Evolutionary conservation across 2,329 filamentous ascomycete species (phyloP).

Genomic region (Chaetothyriales sp.): DNA sequence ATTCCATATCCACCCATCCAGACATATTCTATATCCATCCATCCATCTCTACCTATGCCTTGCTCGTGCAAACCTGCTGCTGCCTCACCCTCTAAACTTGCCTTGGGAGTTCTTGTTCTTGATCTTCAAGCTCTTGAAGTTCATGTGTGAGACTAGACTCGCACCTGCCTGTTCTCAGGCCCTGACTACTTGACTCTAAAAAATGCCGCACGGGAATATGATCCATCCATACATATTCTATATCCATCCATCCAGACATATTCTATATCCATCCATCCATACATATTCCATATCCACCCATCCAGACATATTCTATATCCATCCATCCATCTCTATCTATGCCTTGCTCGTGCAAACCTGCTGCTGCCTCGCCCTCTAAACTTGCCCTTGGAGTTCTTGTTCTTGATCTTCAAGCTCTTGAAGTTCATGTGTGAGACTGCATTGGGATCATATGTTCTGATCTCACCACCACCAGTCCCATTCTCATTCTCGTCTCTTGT

Average conservation of each 20-base stretch:
- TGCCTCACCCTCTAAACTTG: conserved; percentile 23
- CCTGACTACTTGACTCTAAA: no score
- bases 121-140: conserved; percentile 36
- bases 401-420: conserved; percentile 33
- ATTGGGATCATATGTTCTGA: conserved; percentile 30
- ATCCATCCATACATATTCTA: no score
- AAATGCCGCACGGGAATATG: no score
- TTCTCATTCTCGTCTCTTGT: conserved; percentile 7
- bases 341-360: conserved; percentile 23
- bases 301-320: no score
- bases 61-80: conserved; percentile 26
- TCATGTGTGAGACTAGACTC: conserved; percentile 27
- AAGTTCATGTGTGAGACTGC: conserved; percentile 34
- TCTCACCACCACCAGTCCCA: conserved; percentile 6
- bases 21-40: background rate
- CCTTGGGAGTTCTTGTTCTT: conserved; percentile 24
- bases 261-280: no score
- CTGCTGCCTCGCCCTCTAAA: conserved; percentile 24
- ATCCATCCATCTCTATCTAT: background rate
- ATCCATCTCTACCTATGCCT: conserved; percentile 1
- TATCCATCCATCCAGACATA: no score
- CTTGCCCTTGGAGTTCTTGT: conserved; percentile 23
- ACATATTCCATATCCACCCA: no score
- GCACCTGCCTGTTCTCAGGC: no score
- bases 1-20: no score